Evolutionary conservation across 441 rosid genomes (phyloP), one percentile per base, ranked within the genome.

Genomic region (Pelargonium citronellum): DNA sequence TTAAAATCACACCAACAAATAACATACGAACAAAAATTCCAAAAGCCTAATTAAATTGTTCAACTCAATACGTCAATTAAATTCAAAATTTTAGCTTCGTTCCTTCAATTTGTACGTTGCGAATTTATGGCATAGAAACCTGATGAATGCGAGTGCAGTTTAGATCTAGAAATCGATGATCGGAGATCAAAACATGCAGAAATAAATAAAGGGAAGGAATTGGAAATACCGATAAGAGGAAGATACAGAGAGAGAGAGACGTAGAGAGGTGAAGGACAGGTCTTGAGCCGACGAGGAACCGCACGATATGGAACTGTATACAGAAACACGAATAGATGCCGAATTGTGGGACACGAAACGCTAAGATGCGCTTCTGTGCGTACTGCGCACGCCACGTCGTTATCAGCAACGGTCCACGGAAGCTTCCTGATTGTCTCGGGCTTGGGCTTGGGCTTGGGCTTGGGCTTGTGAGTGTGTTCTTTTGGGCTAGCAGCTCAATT

Each of bases 311-410:
- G 16, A 11, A 15, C 60, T 13, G 19, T 5, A 53, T 13, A 0
- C 15, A 13, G 19, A 53, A 37, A 37, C 41, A 0, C 41, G 41
- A 13, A 53, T 53, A 3, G 60, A 53, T 53, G 20, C 60, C 17
- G 15, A 53, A 53, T 53, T 53, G 60, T n/a, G 20, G 7, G 60
- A 15, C 60, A 53, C 15, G 17, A 17, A 47, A 53, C 7, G 60
- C 60, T 53, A 53, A 53, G 60, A 53, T 53, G 60, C 60, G 60
- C 17, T 15, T 53, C 60, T 53, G 41, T 15, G 60, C 60, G 60
- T 53, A 53, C 60, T 53, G 5, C 17, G 19, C 60, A 53, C 60
- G 60, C 60, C 19, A 53, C 60, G 20, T 53, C 19, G 7, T 53
- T 53, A 15, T 53, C 60, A 7, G 60, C 55, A 16, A 53, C 60